These are phyloP conservation scores for Ascochyta viciae-villosae DNA, from an alignment of 2,329 filamentous ascomycete genomes.

Conservation along the genomic window DNA sequence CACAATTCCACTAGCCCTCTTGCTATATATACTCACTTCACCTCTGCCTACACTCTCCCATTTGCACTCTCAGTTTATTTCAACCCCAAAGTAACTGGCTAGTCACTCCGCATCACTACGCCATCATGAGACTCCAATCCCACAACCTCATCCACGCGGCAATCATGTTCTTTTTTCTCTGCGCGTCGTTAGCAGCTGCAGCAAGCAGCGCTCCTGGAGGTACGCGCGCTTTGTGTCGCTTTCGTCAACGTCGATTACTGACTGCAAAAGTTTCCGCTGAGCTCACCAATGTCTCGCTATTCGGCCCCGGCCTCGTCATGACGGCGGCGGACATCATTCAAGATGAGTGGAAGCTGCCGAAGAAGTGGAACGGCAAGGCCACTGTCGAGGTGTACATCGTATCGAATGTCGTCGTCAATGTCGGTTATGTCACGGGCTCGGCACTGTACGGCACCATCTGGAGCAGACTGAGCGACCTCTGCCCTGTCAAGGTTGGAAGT, in stretches of 20 bases:
- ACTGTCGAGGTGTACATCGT: constrained; percentile 4
- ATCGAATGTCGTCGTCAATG: not conserved
- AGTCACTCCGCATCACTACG: no score
- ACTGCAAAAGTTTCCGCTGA: not conserved
- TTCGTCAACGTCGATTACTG: not conserved
- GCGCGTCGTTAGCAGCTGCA: not conserved
- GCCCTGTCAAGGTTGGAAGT: not conserved
- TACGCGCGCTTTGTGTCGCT: not conserved
- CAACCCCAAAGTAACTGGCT: not conserved
- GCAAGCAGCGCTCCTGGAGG: not conserved
- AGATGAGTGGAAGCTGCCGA: not conserved
- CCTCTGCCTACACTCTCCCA: not conserved
- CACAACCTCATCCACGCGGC: not conserved
- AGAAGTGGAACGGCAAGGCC: not conserved
- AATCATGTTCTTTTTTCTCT: not conserved
- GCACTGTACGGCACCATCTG: not conserved
- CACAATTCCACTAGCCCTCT: not conserved
- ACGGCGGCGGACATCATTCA: no score
- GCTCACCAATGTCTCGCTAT: not conserved
- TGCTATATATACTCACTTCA: not conserved
- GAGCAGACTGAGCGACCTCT: not conserved
- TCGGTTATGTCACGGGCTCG: constrained; percentile 4
- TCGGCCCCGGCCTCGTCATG: not conserved
- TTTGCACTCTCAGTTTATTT: not conserved
- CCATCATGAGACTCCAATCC: not conserved